Conservation (phyloP, 1,284 basidiomycete species). For the Trichosporon sp. region DNA sequence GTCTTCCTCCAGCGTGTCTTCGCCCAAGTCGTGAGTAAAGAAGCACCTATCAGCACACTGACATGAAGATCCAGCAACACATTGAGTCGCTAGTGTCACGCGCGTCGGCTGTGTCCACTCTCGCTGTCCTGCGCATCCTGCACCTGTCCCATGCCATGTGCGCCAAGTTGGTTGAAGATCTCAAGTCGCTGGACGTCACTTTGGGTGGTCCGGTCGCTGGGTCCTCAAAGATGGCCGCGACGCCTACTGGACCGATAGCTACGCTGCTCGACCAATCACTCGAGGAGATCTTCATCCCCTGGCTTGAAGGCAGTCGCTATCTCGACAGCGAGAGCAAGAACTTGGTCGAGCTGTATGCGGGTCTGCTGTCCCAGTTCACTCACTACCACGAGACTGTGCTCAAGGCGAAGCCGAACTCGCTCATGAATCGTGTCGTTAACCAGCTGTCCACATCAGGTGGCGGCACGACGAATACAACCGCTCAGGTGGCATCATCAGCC, state of each 20-base stretch:
- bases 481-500: constrained; percentile 57
- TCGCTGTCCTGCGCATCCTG: constrained; percentile 85
- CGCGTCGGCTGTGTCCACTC: constrained; percentile 68
- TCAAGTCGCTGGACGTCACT: constrained; percentile 84
- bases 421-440: constrained; percentile 88
- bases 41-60: background rate
- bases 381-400: constrained; percentile 77
- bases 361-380: constrained; percentile 69
- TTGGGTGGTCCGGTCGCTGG: constrained; percentile 42
- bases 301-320: constrained; percentile 85
- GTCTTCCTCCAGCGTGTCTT: constrained; percentile 97
- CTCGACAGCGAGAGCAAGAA: constrained; percentile 87
- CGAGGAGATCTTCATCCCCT: constrained; percentile 94
- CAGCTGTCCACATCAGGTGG: constrained; percentile 74
- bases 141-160: constrained; percentile 81
- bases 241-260: constrained; percentile 51
- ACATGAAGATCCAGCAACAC: constrained; percentile 80
- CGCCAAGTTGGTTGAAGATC: constrained; percentile 76
- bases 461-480: constrained; percentile 55
- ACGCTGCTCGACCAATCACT: constrained; percentile 89
- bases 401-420: constrained; percentile 73
- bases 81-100: constrained; percentile 76
- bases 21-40: constrained; percentile 76
- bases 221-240: constrained; percentile 14
- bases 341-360: constrained; percentile 74